Evolutionary conservation across 148 eudicot species (phyloP), one percentile per base, ranked within the genome.

Genomic region (Polygonum maritimum): DNA sequence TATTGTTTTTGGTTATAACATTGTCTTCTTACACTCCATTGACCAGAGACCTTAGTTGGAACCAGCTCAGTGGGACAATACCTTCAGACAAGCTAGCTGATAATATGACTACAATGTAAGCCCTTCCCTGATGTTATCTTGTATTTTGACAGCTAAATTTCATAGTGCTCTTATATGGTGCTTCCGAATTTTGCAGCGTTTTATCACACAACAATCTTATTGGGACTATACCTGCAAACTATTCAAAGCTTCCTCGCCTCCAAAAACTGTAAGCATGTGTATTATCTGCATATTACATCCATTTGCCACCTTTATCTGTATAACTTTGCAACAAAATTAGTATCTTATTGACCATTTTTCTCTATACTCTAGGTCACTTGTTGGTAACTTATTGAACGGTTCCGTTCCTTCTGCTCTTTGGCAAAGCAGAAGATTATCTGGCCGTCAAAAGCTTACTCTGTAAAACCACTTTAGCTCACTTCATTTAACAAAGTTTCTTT

Each of bases 71-170:
- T n/a, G 97, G 95, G 79, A 55, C 83, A 21, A 90, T 94, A 72
- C 89, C 97, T 75, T 40, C 84, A 75, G 83, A 80, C 79, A 88
- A 85, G 77, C 88, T 90, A 36, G 86, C 97, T 14, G 69, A 76
- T 74, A 87, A 62, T 73, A 82, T 94, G 84, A 94, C 96, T 39
- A 87, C 97, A 71, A 86, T 94, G 98, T 90, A 86, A 39, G 90
- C 2, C n/a, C 2, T 41, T 48, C 3, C 0, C 75, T 35, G 15
- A 8, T 4, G 6, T 36, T 4, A 7, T 67, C 21, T 44, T 45
- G 48, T 72, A 19, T 16, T n/a, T 39, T 2, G 13, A 41, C 11
- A 16, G 14, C 16, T 69, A 18, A 45, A 71, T 14, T 39, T 40
- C 48, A 40, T 15, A 1, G 47, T n/a, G 15, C 41, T 10, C 75